Percentiles rank a stretch among this genome's conserved stretches.
These are phyloP conservation scores for Alternaria ventricosa DNA, from an alignment of 2,329 filamentous ascomycete species.

Conservation along the genomic window DNA sequence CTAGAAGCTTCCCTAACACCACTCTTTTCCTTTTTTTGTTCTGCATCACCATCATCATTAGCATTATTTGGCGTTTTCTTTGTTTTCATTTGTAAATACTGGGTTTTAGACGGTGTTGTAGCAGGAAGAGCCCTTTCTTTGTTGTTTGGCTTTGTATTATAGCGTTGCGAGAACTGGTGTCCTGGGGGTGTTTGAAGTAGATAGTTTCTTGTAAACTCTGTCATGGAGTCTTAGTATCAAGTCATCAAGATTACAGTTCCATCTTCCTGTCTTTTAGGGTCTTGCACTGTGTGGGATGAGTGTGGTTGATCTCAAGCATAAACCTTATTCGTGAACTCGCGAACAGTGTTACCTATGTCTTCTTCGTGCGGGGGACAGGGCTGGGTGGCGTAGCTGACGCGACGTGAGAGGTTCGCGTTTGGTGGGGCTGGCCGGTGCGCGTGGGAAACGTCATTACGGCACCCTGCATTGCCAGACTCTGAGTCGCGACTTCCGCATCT, in stretches of 20 bases:
- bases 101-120: neutral
- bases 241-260: no score
- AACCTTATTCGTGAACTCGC: neutral
- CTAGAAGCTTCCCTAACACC: neutral
- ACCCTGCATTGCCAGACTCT: neutral
- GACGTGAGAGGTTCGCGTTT: neutral
- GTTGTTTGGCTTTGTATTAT: neutral
- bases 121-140: neutral
- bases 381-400: neutral
- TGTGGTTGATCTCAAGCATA: neutral
- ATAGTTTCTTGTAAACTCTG: neutral
- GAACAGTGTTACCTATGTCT: neutral
- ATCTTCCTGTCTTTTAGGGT: no score
- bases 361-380: neutral
- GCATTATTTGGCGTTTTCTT: neutral
- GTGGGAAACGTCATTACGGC: neutral
- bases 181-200: neutral
- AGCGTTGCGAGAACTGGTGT: neutral
- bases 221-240: neutral
- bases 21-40: neutral
- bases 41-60: neutral
- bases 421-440: neutral
- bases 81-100: slow-evolving; percentile 6
- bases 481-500: neutral
- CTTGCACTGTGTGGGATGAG: neutral